phyloP scores from a whole-genome alignment of 768 basidiomycete species.

The Mycena venus region DNA sequence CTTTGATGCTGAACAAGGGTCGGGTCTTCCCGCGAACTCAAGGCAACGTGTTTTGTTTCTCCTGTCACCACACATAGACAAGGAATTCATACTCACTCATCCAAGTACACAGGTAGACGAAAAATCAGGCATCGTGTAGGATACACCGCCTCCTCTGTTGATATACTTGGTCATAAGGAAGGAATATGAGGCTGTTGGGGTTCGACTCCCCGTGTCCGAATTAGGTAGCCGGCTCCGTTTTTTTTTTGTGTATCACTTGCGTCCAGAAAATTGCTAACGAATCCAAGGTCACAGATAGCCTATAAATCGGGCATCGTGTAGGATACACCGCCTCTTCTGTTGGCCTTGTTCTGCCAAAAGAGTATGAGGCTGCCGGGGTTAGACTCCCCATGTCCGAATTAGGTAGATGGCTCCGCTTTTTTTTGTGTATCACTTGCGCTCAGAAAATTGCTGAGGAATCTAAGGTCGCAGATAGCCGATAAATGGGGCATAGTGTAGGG shows the following conservation, averaged over 20 bases:
- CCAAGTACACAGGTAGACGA: too few relatives aligned
- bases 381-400: conserved; percentile 8
- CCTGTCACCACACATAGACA: too few relatives aligned
- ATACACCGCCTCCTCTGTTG: too few relatives aligned
- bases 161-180: too few relatives aligned
- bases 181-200: too few relatives aligned
- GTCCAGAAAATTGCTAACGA: not conserved
- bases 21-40: too few relatives aligned
- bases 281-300: not conserved
- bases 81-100: too few relatives aligned
- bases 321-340: not conserved
- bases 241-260: not conserved
- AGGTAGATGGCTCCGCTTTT: not conserved
- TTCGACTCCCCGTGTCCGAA: too few relatives aligned
- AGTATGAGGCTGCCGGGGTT: not conserved
- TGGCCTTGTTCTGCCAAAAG: not conserved
- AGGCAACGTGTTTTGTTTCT: too few relatives aligned
- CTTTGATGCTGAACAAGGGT: too few relatives aligned
- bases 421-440: not conserved
- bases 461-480: too few relatives aligned
- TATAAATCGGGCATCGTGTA: not conserved
- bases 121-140: too few relatives aligned
- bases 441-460: not conserved
- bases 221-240: not conserved
- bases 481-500: not conserved